Conservation (phyloP, 192 early-diverging fungal species). For the Thoreauomyces humboldtii region DNA sequence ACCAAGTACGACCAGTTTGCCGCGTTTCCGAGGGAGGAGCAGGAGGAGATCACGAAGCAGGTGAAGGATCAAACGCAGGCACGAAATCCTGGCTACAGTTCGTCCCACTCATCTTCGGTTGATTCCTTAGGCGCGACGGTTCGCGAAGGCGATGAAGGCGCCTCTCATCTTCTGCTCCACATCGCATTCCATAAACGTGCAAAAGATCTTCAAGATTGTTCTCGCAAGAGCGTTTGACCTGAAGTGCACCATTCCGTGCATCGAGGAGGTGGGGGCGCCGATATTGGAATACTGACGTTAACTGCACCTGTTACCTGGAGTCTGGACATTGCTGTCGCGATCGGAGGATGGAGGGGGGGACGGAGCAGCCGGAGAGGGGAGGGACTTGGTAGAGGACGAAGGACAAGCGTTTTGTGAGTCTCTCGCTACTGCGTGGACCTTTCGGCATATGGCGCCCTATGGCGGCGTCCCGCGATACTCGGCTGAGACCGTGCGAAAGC, state of each 20-base stretch:
- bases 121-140: slow-evolving; percentile 66
- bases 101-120: not conserved
- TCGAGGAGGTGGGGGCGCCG: slow-evolving; percentile 85
- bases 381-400: too few relatives aligned
- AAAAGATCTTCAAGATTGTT: slow-evolving; percentile 97
- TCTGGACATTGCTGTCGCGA: too few relatives aligned
- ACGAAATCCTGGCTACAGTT: not conserved
- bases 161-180: slow-evolving; percentile 94
- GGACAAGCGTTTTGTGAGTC: too few relatives aligned
- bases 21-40: slow-evolving; percentile 78
- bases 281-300: slow-evolving; percentile 81
- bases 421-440: too few relatives aligned
- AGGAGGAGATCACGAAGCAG: slow-evolving; percentile 90
- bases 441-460: too few relatives aligned
- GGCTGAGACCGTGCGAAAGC: too few relatives aligned
- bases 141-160: slow-evolving; percentile 91
- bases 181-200: slow-evolving; percentile 90
- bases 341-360: too few relatives aligned
- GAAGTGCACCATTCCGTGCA: slow-evolving; percentile 89
- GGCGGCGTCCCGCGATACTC: too few relatives aligned
- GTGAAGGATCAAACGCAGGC: slow-evolving; percentile 46
- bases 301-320: too few relatives aligned
- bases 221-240: slow-evolving; percentile 91
- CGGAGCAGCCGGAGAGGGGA: too few relatives aligned
- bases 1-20: slow-evolving; percentile 97